Base-by-base conservation (phyloP, 2,329 filamentous ascomycete genomes). In the Beauveria sp. region DNA sequence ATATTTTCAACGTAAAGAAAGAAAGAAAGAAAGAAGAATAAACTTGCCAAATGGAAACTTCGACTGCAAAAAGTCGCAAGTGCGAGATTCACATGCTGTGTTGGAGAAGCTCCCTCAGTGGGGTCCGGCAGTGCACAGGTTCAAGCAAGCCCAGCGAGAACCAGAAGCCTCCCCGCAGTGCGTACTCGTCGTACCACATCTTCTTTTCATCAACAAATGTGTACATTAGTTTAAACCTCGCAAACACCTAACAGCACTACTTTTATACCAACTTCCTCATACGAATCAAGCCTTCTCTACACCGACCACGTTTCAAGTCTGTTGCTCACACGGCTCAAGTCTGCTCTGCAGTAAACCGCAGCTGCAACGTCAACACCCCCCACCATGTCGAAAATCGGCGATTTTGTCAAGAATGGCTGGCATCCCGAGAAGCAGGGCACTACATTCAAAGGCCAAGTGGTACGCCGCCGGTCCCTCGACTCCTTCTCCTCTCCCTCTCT, bases 331-430 rank as follows among this genome's bases (percentile, higher is more conserved):
- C 48, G 9, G 5, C n/a, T 20, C 26, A 10, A 20, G 8, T n/a
- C 16, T 34, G 14, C n/a, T 18, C 14, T 18, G 16, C 10, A 12
- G 12, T 18, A 24, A 7, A 14, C 24, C 24, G 54, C 43, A 24
- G 30, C 55, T 26, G 46, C 46, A 48, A 51, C 30, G 12, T 10
- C 59, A 62, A 53, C 63, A 80, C 80, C 30, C 3, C 28, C 22
- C 43, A 55, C 5, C 51, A 61, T 61, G 78, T 73, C 77, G 50
- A 76, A 76, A 55, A 76, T 78, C 70, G 80, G 79, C 64, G 75
- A 76, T 48, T 68, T 79, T 18, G 71, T 80, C 63, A 83, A 83
- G 68, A 75, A 75, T n/a, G 77, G 79, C 7, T 83, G 79, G 80
- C 78, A 80, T 62, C 76, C 80, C 2, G 80, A 82, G 59, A 81